Base-by-base conservation (phyloP, 352 stramenopile genomes). In the Aphanomyces euteiches region DNA sequence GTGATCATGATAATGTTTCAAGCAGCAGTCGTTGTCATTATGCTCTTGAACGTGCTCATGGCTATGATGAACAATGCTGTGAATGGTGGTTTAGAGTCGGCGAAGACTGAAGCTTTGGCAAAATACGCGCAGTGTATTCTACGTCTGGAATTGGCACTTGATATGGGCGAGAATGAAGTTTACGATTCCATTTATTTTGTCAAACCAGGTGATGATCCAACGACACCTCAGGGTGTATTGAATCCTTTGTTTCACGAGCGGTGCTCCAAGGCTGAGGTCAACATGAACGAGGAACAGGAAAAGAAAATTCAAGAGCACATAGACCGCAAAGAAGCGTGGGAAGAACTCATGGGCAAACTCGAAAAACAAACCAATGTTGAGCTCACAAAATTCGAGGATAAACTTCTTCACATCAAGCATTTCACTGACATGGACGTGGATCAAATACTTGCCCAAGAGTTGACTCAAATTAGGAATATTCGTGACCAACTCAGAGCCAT, bases 41-140 rank as follows among this genome's bases (percentile, higher is more conserved):
- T 67, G 60, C 37, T 67, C 7, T 41, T 67, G 4, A 67, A 67
- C 47, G 60, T 67, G 43, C 60, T 67, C 10, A 39, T 67, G 28
- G 60, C 60, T 37, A 67, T 67, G 60, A 67, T 67, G 60, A 41
- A 37, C 21, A 67, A 67, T 28, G 54, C 60, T 5, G 60, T 67
- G 19, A 41, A 56, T 41, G 60, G 47, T 37, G 60, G 60, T 4
- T 41, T 67, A 8, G 60, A 67, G 7, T 4, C 7, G 2, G 60
- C 60, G 7, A 67, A 56, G 28, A 37, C 47, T 37, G 60, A 67
- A 41, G 60, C 60, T 19, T 41, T 67, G n/a, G 21, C 47, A 17
- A 67, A 41, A 17, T 67, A 54, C 47, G 60, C 60, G 28, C 17
- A 67, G 8, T 67, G 60, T 17, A 41, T 67, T 7, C 21, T 67